Base-by-base conservation (phyloP, 306 rosid species). In the Castanea mollissima region DNA sequence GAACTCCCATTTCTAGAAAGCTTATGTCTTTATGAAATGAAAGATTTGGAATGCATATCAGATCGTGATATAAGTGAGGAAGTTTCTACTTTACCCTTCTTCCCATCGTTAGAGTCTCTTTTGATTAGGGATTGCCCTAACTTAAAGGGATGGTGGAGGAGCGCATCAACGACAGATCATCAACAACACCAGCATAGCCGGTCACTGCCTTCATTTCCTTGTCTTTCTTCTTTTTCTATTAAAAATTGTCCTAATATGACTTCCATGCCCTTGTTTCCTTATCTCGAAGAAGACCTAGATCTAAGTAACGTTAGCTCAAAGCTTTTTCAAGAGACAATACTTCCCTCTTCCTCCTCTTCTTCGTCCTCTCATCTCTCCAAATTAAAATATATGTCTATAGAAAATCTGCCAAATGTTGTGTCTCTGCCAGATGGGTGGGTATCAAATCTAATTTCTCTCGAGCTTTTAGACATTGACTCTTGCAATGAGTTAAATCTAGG, bases 131-230 rank as follows among this genome's bases (percentile, higher is more conserved):
- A 12, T 5, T 34, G 60, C 55, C 55, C 71, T 13, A 79, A 71
- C 12, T 60, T 79, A 4, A 71, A 62, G 35, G 82, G 82, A 29
- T 79, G 82, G 82, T 71, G 78, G 82, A 57, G 63, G 67, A 60
- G 49, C 5, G 62, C 7, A 41, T 10, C 60, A 16, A 51, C 0
- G 23, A 5, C 31, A 16, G 9, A 44, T 14, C 58, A 46, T 52
- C 75, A 1, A 12, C 59, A 16, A 18, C 49, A 16, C 14, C 3
- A 18, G 4, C 6, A 16, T 20, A 9, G 4, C 3, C 6, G 6
- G 31, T 4, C 20, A 5, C 5, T 23, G 18, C 31, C 68, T 12
- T 6, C 68, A 60, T 81, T 77, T 46, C 5, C 34, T 21, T 20
- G 46, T 44, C 64, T 82, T n/a, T 77, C 75, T 8, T 62, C 2